These are phyloP conservation scores for Monoraphidium neglectum DNA, from an alignment of 139 green algal species.

Conservation along the genomic window DNA sequence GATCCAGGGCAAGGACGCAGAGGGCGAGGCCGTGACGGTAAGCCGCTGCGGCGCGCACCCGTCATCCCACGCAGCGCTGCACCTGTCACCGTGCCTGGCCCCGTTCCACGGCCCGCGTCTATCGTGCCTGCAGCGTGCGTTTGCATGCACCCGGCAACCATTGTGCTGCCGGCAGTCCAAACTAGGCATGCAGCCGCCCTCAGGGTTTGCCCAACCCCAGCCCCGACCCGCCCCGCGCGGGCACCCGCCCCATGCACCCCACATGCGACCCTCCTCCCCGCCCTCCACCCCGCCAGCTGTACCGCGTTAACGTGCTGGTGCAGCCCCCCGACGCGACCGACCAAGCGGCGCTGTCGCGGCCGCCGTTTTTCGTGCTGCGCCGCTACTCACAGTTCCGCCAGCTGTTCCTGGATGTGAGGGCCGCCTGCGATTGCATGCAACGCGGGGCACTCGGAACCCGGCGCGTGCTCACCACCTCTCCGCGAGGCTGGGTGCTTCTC, in stretches of 20 bases:
- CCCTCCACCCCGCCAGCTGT: conserved; percentile 44
- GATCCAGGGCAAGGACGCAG: conserved; percentile 52
- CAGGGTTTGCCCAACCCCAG: no score
- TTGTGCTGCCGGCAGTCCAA: neutral
- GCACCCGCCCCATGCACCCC: neutral
- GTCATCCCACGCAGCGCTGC: no score
- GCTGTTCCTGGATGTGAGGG: conserved; percentile 48
- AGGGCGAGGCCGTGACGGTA: conserved; percentile 49
- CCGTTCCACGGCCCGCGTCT: no score
- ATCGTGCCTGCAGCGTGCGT: no score
- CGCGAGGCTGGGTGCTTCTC: neutral
- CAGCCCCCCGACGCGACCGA: conserved; percentile 31
- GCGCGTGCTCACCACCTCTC: neutral
- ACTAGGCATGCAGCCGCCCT: neutral
- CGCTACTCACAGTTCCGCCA: conserved; percentile 59
- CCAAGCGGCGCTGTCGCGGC: neutral
- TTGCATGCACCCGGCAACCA: neutral
- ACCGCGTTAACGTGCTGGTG: conserved; percentile 57
- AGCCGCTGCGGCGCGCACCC: no score
- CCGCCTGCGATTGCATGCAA: no score
- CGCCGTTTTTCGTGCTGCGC: conserved; percentile 60
- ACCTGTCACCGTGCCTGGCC: no score
- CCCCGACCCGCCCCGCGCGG: neutral
- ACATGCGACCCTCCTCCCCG: no score
- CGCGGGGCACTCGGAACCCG: neutral